Conservation (phyloP, 2,329 filamentous ascomycete species). For the Monilinia laxa region DNA sequence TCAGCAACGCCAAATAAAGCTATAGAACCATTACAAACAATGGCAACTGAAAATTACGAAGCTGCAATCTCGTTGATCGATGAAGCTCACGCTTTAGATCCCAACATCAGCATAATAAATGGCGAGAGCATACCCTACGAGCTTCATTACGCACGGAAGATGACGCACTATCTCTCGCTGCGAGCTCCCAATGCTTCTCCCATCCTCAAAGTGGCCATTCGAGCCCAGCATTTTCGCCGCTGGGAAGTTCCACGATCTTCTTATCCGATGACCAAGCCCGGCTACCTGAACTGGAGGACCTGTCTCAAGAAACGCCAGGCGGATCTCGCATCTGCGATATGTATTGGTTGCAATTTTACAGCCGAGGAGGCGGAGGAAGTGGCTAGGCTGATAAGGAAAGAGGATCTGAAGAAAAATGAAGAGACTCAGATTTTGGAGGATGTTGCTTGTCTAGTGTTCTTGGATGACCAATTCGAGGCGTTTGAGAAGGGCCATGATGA, state of each 20-base stretch:
- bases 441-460: constrained; percentile 81
- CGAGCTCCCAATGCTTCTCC: constrained; percentile 63
- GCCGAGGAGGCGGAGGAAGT: constrained; percentile 59
- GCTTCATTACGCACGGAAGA: constrained; percentile 77
- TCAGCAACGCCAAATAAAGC: not conserved
- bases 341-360: constrained; percentile 43
- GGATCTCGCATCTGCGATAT: constrained; percentile 56
- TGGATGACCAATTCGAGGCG: constrained; percentile 81
- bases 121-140: constrained; percentile 63
- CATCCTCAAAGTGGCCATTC: constrained; percentile 70
- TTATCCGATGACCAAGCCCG: constrained; percentile 71
- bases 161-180: constrained; percentile 69
- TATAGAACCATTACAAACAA: not conserved
- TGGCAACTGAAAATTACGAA: constrained; percentile 40
- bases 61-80: constrained; percentile 68
- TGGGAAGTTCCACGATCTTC: constrained; percentile 77
- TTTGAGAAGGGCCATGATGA: constrained; percentile 77
- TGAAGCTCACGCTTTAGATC: constrained; percentile 67
- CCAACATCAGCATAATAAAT: constrained; percentile 52
- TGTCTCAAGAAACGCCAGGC: constrained; percentile 72
- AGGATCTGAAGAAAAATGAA: constrained; percentile 62
- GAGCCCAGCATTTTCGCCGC: constrained; percentile 78
- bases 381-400: constrained; percentile 74
- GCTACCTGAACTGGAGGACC: constrained; percentile 79
- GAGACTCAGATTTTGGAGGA: constrained; percentile 80